A percentile compares a stretch with the other conserved stretches of the same genome.
phyloP scores from a whole-genome alignment of 2,329 filamentous ascomycete genomes.

The Penicillium sp. region DNA sequence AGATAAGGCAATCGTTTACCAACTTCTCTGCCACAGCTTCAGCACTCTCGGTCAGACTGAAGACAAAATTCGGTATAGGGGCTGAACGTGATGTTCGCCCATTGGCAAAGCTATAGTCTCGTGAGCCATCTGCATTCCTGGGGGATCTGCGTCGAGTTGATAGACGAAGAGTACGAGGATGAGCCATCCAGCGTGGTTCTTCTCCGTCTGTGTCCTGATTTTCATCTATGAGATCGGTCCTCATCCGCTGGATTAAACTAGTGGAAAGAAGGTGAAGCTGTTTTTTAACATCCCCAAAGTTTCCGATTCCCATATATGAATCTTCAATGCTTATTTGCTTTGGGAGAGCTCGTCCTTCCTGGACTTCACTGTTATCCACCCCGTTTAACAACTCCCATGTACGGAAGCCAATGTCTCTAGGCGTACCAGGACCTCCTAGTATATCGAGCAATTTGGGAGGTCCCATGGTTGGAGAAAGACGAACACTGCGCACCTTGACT shows the following conservation, averaged over 20 bases:
- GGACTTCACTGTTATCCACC: slow-evolving; percentile 70
- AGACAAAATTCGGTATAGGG: slow-evolving; percentile 69
- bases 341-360: slow-evolving; percentile 66
- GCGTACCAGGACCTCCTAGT: slow-evolving; percentile 65
- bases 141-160: slow-evolving; percentile 64
- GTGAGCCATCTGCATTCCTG: slow-evolving; percentile 50
- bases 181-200: slow-evolving; percentile 65
- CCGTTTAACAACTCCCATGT: slow-evolving; percentile 80
- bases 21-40: slow-evolving; percentile 64
- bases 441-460: slow-evolving; percentile 63
- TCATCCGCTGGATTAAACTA: slow-evolving; percentile 74
- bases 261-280: slow-evolving; percentile 66
- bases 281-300: slow-evolving; percentile 58
- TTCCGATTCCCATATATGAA: slow-evolving; percentile 72
- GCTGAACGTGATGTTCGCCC: slow-evolving; percentile 69
- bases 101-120: slow-evolving; percentile 55
- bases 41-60: slow-evolving; percentile 57
- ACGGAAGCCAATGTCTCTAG: slow-evolving; percentile 66
- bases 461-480: slow-evolving; percentile 60
- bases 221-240: slow-evolving; percentile 64
- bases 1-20: slow-evolving; percentile 63
- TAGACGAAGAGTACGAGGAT: slow-evolving; percentile 75
- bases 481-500: slow-evolving; percentile 64
- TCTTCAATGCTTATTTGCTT: slow-evolving; percentile 94
- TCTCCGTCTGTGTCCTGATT: slow-evolving; percentile 23